Percentiles rank a stretch among this genome's conserved stretches.
These are phyloP conservation scores for Cyphellophora attinorum DNA, from an alignment of 2,329 filamentous ascomycete genomes.

Conservation along the genomic window DNA sequence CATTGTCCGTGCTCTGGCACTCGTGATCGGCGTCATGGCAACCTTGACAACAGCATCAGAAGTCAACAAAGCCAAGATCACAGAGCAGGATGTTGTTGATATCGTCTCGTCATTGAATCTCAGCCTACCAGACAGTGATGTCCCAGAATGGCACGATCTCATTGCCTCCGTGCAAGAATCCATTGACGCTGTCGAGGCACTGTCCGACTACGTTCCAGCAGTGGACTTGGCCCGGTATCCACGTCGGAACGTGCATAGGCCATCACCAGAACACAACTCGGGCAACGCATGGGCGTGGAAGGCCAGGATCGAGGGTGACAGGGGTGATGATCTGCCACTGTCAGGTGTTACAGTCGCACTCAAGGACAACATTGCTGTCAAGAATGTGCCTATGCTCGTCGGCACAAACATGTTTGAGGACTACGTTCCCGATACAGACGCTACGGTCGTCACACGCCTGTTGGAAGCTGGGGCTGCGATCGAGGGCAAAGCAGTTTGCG, in stretches of 20 bases:
- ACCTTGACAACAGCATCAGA: conserved; percentile 1
- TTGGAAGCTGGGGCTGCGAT: conserved; percentile 34
- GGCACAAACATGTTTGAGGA: conserved; percentile 33
- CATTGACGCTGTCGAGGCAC: conserved; percentile 1
- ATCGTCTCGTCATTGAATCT: neutral
- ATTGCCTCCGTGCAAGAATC: conserved; percentile 2
- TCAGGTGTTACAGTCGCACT: conserved; percentile 33
- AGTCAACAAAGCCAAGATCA: conserved; percentile 1
- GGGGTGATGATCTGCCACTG: conserved; percentile 22
- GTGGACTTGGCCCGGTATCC: conserved; percentile 34
- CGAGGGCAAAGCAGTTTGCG: conserved; percentile 36
- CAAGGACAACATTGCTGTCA: conserved; percentile 41
- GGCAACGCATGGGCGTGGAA: conserved; percentile 36
- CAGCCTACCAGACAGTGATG: conserved; percentile 1
- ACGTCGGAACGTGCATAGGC: conserved; percentile 34
- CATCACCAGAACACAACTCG: conserved; percentile 24
- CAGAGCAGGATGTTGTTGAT: conserved; percentile 2
- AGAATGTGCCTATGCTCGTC: conserved; percentile 32
- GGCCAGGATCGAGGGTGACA: conserved; percentile 26
- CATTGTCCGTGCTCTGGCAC: neutral
- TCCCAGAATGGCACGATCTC: conserved; percentile 2
- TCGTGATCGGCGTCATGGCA: neutral
- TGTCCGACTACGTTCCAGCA: conserved; percentile 35
- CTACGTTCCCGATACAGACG: conserved; percentile 32
- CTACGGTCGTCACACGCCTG: conserved; percentile 33